Evolutionary conservation across 2,329 filamentous ascomycete genomes (phyloP).

Genomic region (Meredithiella fracta): DNA sequence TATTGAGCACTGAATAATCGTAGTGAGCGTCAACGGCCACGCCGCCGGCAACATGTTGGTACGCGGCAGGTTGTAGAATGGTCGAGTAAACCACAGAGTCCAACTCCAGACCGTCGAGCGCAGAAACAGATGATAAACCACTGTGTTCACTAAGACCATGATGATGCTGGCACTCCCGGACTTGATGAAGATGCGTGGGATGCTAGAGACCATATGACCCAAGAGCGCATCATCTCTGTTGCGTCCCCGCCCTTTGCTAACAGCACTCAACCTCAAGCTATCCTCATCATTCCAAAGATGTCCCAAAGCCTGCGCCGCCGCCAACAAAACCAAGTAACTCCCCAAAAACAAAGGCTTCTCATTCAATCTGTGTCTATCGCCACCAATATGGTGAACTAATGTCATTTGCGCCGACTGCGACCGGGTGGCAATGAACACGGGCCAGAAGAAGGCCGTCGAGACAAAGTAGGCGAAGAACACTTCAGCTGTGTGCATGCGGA

Average conservation of each 20-base stretch:
- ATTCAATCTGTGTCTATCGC: constrained; percentile 62
- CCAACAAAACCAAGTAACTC: constrained; percentile 50
- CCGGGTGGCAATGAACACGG: constrained; percentile 63
- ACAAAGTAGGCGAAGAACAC: constrained; percentile 61
- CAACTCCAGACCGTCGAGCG: constrained; percentile 50
- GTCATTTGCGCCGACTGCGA: constrained; percentile 44
- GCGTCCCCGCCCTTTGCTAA: constrained; percentile 15
- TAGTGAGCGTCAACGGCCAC: constrained; percentile 39
- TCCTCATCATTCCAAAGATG: constrained; percentile 66
- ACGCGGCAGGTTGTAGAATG: constrained; percentile 60
- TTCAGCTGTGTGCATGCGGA: constrained; percentile 45
- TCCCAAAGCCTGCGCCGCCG: constrained; percentile 47
- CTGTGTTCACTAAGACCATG: constrained; percentile 29
- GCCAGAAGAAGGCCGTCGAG: constrained; percentile 64
- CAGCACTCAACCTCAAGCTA: constrained; percentile 31
- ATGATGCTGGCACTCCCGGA: constrained; percentile 26
- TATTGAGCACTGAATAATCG: constrained; percentile 38
- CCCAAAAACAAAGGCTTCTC: constrained; percentile 73
- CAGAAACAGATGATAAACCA: constrained; percentile 47
- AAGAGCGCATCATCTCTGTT: constrained; percentile 10
- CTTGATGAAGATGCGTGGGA: constrained; percentile 11
- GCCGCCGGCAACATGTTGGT: constrained; percentile 45
- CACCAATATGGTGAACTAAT: constrained; percentile 55
- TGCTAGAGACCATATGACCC: constrained; percentile 7
- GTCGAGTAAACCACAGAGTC: constrained; percentile 52